Percentiles rank a stretch among this genome's conserved stretches.
phyloP scores from a whole-genome alignment of 768 basidiomycete species.

The Glaciozyma antarctica region DNA sequence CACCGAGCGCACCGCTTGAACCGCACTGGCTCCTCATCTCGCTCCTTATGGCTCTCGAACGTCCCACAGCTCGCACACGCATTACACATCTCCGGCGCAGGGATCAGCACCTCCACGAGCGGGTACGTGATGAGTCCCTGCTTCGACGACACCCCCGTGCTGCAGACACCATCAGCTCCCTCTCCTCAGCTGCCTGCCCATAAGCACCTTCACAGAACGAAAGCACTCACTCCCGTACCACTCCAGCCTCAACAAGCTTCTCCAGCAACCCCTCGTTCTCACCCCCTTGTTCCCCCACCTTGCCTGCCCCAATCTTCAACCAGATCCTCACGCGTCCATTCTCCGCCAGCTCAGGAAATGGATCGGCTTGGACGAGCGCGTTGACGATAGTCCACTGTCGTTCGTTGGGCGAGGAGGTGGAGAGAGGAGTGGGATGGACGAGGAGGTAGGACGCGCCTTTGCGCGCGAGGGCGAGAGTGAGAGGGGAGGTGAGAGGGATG shows the following conservation, averaged over 20 bases:
- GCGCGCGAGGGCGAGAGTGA: conserved; percentile 2
- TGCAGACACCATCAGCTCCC: neutral
- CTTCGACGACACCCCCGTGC: neutral
- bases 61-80: neutral
- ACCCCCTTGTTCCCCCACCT: neutral
- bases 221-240: neutral
- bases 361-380: neutral
- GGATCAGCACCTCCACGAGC: neutral
- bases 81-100: neutral
- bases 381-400: neutral
- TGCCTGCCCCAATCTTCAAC: conserved; percentile 1
- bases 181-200: neutral
- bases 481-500: neutral
- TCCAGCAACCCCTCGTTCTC: conserved; percentile 2
- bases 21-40: neutral
- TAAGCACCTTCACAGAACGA: neutral
- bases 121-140: neutral
- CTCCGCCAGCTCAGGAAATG: neutral
- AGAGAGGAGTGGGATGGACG: neutral
- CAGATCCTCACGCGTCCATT: neutral
- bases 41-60: conserved; percentile 1
- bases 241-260: neutral
- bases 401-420: neutral
- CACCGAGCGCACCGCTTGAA: conserved; percentile 1
- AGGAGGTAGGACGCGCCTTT: conserved; percentile 1